phyloP scores from a whole-genome alignment of 306 rosid species.

The Mimosa bimucronata region DNA sequence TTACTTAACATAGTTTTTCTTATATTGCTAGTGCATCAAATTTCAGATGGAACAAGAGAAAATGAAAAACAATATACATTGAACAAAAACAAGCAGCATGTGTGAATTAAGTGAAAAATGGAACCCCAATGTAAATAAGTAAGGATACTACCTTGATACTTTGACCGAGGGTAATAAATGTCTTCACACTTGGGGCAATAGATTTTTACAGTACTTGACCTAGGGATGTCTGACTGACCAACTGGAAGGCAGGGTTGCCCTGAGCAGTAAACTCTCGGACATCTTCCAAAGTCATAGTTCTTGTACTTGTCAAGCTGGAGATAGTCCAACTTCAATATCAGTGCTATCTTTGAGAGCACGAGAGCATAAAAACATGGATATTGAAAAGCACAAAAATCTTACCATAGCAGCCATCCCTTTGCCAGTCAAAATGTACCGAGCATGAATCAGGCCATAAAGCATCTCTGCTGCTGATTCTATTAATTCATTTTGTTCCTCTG shows the following conservation, averaged over 20 bases:
- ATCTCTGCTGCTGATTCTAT: slow-evolving; percentile 90
- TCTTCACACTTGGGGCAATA: slow-evolving; percentile 92
- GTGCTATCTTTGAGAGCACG: slow-evolving; percentile 12
- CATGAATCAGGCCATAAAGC: slow-evolving; percentile 90
- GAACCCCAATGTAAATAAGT: slow-evolving; percentile 9
- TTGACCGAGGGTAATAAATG: slow-evolving; percentile 77
- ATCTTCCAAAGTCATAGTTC: slow-evolving; percentile 78
- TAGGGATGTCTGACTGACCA: slow-evolving; percentile 82
- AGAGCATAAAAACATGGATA: slow-evolving; percentile 20
- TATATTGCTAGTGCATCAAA: slow-evolving; percentile 1
- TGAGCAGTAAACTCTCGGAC: slow-evolving; percentile 83
- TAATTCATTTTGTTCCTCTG: slow-evolving; percentile 82
- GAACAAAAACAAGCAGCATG: neutral
- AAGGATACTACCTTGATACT: slow-evolving; percentile 92
- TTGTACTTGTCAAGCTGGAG: slow-evolving; percentile 78
- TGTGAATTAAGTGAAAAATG: slow-evolving; percentile 2
- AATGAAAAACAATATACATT: neutral
- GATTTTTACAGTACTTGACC: slow-evolving; percentile 72
- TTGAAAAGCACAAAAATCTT: slow-evolving; percentile 41
- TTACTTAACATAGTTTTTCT: neutral
- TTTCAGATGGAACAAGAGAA: neutral
- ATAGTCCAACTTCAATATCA: slow-evolving; percentile 35
- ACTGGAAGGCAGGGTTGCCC: slow-evolving; percentile 88
- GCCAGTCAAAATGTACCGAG: slow-evolving; percentile 79
- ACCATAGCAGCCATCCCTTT: slow-evolving; percentile 87